Conservation (phyloP, 2,329 filamentous ascomycete species). For the Diaporthe eres region DNA sequence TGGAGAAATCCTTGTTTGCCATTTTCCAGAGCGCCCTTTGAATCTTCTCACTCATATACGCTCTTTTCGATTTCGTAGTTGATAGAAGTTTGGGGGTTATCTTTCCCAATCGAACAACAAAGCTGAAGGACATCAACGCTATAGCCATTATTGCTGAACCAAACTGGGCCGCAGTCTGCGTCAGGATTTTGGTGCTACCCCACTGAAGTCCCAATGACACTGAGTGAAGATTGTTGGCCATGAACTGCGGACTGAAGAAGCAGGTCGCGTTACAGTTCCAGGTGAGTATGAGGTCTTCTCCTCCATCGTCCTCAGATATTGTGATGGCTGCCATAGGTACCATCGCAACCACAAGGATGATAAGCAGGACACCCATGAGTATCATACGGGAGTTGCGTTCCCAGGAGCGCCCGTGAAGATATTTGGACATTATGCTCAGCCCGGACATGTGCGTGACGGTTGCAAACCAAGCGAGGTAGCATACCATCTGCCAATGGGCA, state of each 20-base stretch:
- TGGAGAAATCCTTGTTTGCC: not conserved
- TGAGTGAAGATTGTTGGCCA: not conserved
- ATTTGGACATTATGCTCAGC: not conserved
- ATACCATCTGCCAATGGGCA: not conserved
- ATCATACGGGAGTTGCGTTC: not conserved
- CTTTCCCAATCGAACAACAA: not conserved
- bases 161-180: conserved; percentile 12
- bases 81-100: not conserved
- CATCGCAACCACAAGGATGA: not conserved
- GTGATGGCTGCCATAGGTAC: not conserved
- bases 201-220: not conserved
- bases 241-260: not conserved
- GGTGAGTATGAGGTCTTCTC: not conserved
- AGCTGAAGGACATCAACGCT: not conserved
- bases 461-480: conserved; percentile 1
- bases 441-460: not conserved
- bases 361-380: not conserved
- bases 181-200: not conserved
- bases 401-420: not conserved
- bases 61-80: not conserved
- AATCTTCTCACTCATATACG: not conserved
- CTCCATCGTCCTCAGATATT: not conserved
- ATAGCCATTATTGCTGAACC: not conserved
- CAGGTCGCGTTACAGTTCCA: conserved; percentile 6
- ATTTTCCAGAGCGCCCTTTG: not conserved